Base-by-base conservation (phyloP, 2,329 filamentous ascomycete species). In the Colletotrichum agaves region DNA sequence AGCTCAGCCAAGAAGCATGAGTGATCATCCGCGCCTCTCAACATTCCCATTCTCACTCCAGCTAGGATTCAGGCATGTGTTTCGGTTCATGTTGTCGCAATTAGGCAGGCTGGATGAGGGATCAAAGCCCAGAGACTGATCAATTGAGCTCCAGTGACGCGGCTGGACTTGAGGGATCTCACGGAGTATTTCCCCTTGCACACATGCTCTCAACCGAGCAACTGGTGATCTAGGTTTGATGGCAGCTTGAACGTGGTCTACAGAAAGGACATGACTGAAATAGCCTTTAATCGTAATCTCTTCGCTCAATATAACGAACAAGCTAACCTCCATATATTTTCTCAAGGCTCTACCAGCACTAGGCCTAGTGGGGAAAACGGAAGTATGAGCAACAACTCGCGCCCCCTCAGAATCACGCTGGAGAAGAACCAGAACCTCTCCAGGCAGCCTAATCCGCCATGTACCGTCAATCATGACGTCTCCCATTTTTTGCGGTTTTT, bases 361-460 rank as follows among this genome's bases (percentile, higher is more conserved):
- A 41, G 61, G 12, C 61, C 61, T 7, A 43, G 61, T 11, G 31
- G 33, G 5, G 61, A 4, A 7, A 57, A 63, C 0, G 61, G 61
- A 63, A 11, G 61, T 63, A 13, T 63, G 61, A 2, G 50, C 61
- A 1, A 63, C 61, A 13, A 63, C 61, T 12, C 57, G 61, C 11
- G 50, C 43, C 1, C 61, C 61, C 15, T 33, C 12, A 1, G 61
- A 63, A 39, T 63, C 52, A n/a, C 57, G 61, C 13, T 63, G 52
- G 3, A 57, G 33, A 2, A 63, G 57, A 2, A 63, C 19, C 33
- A 63, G 41, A 5, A 63, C 61, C 21, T 63, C 61, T 15, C 49
- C 52, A 5, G 61, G 43, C 15, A n/a, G 61, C 57, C 4, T 63
- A 50, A 5, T 57, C 61, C 33, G 61, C 61, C 61, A 63, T 57